Evolutionary conservation across 495 filamentous ascomycete genomes (phyloP).

Genomic region (Massariosphaeria phaeospora): DNA sequence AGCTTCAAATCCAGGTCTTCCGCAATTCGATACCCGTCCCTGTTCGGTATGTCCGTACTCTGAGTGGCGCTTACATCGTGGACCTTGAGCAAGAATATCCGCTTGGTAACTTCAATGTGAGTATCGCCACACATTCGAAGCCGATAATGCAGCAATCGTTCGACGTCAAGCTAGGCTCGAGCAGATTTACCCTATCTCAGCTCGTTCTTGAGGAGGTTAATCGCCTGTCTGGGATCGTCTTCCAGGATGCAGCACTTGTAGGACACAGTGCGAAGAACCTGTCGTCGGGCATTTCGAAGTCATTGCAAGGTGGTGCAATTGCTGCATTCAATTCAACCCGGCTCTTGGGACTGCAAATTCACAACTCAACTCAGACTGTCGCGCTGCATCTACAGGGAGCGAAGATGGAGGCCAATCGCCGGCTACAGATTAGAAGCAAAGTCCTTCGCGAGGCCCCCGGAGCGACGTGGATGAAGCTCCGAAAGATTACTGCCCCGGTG

Average conservation of each 20-base stretch:
- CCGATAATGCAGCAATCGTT: conserved; percentile 51
- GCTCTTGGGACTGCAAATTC: conserved; percentile 10
- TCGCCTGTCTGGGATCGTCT: conserved; percentile 5
- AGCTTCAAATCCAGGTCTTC: conserved; percentile 50
- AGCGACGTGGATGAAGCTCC: background rate
- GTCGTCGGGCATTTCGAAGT: conserved; percentile 1
- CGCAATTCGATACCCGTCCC: conserved; percentile 45
- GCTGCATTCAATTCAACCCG: conserved; percentile 4
- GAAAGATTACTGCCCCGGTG: background rate
- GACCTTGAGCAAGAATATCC: conserved; percentile 55
- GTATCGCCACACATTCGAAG: conserved; percentile 50
- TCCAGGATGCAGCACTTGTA: conserved; percentile 7
- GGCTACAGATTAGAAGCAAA: conserved; percentile 4
- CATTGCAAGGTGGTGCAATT: background rate
- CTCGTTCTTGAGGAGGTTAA: conserved; percentile 43
- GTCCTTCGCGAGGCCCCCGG: conserved; percentile 2
- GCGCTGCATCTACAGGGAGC: conserved; percentile 17
- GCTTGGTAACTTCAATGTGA: conserved; percentile 54
- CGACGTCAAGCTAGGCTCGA: conserved; percentile 56
- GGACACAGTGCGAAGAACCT: conserved; percentile 14
- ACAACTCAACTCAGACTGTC: conserved; percentile 10
- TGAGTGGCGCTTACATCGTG: conserved; percentile 56
- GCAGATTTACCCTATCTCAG: conserved; percentile 55
- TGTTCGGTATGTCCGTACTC: conserved; percentile 50
- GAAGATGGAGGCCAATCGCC: conserved; percentile 7